Percentiles rank a stretch among this genome's conserved stretches.
Evolutionary conservation across 305 asterid genomes (phyloP).

Genomic region (Galium porrigens): DNA sequence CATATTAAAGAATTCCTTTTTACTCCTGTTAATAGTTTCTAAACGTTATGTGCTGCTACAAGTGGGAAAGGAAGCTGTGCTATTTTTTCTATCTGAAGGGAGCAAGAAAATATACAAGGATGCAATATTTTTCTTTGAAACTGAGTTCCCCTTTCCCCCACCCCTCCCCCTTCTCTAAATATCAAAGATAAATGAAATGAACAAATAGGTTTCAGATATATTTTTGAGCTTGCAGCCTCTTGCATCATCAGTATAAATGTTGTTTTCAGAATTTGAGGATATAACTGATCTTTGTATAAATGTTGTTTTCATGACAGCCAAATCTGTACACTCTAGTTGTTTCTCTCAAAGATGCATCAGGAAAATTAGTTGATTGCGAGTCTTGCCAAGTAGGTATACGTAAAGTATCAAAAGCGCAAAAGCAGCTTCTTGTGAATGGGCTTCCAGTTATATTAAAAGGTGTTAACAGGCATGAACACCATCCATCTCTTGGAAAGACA

Average conservation of each 20-base stretch:
- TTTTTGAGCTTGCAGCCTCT: conserved; percentile 3
- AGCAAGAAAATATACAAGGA: not conserved
- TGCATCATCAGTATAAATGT: not conserved
- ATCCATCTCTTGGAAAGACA: conserved; percentile 93
- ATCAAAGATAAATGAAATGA: not conserved
- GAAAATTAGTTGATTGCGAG: conserved; percentile 65
- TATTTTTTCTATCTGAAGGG: not conserved
- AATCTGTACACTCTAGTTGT: conserved; percentile 75
- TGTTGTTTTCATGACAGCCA: conserved; percentile 53
- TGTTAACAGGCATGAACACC: conserved; percentile 95
- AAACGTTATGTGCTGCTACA: not conserved
- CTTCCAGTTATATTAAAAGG: conserved; percentile 90
- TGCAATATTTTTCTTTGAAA: not conserved
- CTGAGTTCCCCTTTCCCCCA: not conserved
- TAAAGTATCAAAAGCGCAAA: conserved; percentile 64
- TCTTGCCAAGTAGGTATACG: conserved; percentile 90
- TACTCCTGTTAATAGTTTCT: not conserved
- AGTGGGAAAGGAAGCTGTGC: not conserved
- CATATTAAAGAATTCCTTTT: not conserved
- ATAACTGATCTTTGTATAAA: conserved; percentile 2
- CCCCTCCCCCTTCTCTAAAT: not conserved
- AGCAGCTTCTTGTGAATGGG: conserved; percentile 85
- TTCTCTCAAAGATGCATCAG: conserved; percentile 74
- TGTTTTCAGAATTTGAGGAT: conserved; percentile 6
- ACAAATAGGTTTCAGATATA: not conserved